Evolutionary conservation across 2,329 filamentous ascomycete genomes (phyloP).

Genomic region (Colletotrichum chrysophilum): DNA sequence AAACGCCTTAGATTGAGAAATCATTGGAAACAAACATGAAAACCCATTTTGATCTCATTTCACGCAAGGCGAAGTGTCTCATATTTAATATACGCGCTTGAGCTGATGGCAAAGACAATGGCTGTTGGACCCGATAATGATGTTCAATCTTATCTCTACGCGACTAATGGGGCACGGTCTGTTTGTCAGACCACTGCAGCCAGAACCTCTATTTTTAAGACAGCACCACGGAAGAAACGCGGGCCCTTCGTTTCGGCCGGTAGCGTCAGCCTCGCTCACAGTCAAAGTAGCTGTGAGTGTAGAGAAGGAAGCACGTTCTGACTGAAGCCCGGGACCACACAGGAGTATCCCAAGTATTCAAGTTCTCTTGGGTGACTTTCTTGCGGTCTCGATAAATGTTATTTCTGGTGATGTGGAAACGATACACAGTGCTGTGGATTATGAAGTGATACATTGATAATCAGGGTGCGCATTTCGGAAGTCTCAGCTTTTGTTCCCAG

Average conservation of each 20-base stretch:
- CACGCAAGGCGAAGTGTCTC: neutral
- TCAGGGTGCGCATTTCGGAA: neutral
- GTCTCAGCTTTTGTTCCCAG: neutral
- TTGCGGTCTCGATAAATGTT: neutral
- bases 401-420: neutral
- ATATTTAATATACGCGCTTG: neutral
- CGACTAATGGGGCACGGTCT: neutral
- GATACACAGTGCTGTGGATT: neutral
- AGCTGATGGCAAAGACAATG: neutral
- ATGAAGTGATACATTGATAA: neutral
- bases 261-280: neutral
- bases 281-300: neutral
- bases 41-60: neutral
- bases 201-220: neutral
- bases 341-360: neutral
- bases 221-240: neutral
- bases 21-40: neutral
- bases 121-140: neutral
- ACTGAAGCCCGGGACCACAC: neutral
- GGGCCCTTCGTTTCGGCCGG: neutral
- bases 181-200: neutral
- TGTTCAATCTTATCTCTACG: neutral
- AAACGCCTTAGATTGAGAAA: neutral
- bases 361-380: neutral
- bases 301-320: neutral